Evolutionary conservation across 306 rosid species (phyloP).

Genomic region (Senna siamea): DNA sequence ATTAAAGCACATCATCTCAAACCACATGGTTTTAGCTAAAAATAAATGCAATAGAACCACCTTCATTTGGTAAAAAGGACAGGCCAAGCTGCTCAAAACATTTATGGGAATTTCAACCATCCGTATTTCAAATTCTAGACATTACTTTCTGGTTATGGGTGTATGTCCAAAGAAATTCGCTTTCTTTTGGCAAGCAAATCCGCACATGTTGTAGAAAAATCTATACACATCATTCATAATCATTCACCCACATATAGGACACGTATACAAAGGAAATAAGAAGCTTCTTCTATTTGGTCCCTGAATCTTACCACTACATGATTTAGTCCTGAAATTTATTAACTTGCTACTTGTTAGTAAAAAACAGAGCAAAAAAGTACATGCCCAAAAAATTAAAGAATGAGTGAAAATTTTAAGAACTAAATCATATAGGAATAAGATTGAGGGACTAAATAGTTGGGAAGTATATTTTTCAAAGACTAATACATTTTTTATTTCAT

Average conservation of each 20-base stretch:
- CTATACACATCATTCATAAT: constrained; percentile 15
- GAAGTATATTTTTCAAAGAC: too few relatives aligned
- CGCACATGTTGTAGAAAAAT: constrained; percentile 15
- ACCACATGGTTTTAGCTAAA: constrained; percentile 40
- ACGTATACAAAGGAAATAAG: not conserved
- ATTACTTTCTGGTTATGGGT: constrained; percentile 18
- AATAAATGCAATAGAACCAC: constrained; percentile 42
- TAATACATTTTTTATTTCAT: too few relatives aligned
- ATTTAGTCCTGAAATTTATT: too few relatives aligned
- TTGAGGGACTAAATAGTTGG: too few relatives aligned
- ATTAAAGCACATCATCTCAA: constrained; percentile 43
- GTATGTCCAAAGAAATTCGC: constrained; percentile 33
- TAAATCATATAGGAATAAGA: too few relatives aligned
- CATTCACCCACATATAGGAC: constrained; percentile 12
- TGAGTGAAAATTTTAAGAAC: too few relatives aligned
- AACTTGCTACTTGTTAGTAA: too few relatives aligned
- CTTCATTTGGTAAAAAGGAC: constrained; percentile 30
- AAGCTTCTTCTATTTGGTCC: too few relatives aligned
- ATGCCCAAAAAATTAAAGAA: too few relatives aligned
- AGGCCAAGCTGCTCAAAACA: constrained; percentile 14
- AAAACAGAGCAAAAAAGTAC: too few relatives aligned
- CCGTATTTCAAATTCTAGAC: constrained; percentile 27
- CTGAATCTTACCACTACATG: too few relatives aligned
- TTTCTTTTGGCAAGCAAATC: constrained; percentile 23
- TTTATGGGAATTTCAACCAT: constrained; percentile 33